phyloP scores from a whole-genome alignment of 441 rosid genomes.

The Populus hybrid region DNA sequence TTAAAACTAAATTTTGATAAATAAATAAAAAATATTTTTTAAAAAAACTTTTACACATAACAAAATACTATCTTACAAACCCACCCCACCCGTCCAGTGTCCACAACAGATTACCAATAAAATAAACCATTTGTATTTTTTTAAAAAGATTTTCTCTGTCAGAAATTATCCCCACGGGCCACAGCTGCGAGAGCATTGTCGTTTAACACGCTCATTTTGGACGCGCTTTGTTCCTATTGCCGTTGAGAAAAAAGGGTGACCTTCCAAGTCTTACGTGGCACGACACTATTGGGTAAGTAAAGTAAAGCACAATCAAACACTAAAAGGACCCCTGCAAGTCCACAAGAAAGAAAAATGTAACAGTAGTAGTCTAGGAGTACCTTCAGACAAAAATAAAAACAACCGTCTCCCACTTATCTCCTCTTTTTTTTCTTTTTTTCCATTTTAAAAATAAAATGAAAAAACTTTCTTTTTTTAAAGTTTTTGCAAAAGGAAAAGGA shows the following conservation, averaged over 20 bases:
- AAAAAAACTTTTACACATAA: no score
- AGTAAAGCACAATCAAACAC: background rate
- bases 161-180: background rate
- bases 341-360: background rate
- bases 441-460: background rate
- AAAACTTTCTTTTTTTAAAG: background rate
- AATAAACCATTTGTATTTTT: no score
- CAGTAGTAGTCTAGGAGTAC: background rate
- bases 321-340: no score
- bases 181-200: background rate
- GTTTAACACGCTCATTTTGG: background rate
- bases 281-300: slow-evolving; percentile 2
- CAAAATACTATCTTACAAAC: no score
- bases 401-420: background rate
- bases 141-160: background rate
- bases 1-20: no score
- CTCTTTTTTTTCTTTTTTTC: background rate
- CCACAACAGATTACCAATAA: no score
- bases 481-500: background rate
- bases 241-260: background rate
- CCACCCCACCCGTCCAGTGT: no score
- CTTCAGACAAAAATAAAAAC: background rate
- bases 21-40: no score
- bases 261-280: background rate
- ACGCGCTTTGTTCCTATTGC: background rate